Base-by-base conservation (phyloP, 1,139 yeast species). In the Suhomyces atakaporum region DNA sequence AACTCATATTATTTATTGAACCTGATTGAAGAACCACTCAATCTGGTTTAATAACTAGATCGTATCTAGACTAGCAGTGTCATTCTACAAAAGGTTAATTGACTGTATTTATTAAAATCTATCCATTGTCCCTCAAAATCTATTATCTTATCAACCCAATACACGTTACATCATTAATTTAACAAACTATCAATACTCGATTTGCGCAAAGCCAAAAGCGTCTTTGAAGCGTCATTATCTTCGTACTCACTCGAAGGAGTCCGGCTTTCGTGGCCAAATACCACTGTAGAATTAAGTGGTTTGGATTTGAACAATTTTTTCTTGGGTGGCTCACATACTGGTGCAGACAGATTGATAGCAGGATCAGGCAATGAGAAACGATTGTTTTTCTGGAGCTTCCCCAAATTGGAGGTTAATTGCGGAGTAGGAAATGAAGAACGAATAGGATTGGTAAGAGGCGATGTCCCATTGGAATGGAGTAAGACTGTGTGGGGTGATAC, bases 161-260 rank as follows among this genome's bases (percentile, higher is more conserved):
- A n/a, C n/a, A n/a, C n/a, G n/a, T n/a, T n/a, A n/a, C n/a, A n/a
- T n/a, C n/a, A n/a, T 29, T 51, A 70, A 46, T 70, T 70, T 38
- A 70, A 58, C 37, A 70, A 57, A 43, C 63, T 64, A 36, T 68
- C 74, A 24, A 68, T 66, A 36, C 67, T 63, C 28, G 74, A 70
- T 50, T 71, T 69, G 33, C 75, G 58, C 48, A 74, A 59, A 2
- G 73, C 60, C 32, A 74, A 48, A 33, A 74, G 57, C 0, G 75
- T 66, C 35, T 63, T 64, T 1, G 74, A 62, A 3, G 78, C 76
- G 41, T 61, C 67, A 27, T 63, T 10, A 10, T 31, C 42, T 13
- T 41, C 46, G 7, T 42, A 44, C 32, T 52, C 49, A 2, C 39
- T 38, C 10, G 46, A 36, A 10, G 33, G 29, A 23, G 29, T 31